Evolutionary conservation across 108 stramenopile species (phyloP).

Genomic region (Fragilariopsis cylindrus): DNA sequence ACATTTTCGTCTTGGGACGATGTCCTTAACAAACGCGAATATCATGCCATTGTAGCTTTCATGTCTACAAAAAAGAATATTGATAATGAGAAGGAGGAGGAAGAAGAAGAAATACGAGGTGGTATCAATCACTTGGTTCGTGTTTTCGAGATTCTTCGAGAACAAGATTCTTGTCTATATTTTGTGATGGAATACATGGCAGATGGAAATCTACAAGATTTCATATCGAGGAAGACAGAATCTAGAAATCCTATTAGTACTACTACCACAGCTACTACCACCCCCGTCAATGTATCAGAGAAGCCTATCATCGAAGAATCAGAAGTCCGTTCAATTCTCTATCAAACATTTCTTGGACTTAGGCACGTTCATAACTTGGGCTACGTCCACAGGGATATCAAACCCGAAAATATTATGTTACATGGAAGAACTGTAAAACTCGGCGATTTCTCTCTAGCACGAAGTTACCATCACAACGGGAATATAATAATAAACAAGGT

Average conservation of each 20-base stretch:
- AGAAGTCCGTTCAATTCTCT: constrained; percentile 74
- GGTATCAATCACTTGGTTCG: constrained; percentile 73
- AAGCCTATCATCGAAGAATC: constrained; percentile 11
- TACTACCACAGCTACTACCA: neutral
- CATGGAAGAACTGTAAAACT: constrained; percentile 79
- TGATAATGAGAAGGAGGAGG: constrained; percentile 45
- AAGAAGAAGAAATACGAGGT: neutral
- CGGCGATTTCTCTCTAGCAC: constrained; percentile 94
- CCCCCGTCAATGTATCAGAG: constrained; percentile 4
- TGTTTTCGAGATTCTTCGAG: constrained; percentile 91
- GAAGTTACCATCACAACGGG: constrained; percentile 37
- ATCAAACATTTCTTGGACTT: constrained; percentile 87
- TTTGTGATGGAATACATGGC: constrained; percentile 98
- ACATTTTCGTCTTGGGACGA: constrained; percentile 86
- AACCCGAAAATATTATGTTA: constrained; percentile 94
- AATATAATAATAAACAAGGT: neutral
- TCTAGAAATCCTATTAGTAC: neutral
- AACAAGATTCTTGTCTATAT: constrained; percentile 79
- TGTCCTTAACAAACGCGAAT: constrained; percentile 85
- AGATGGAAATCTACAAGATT: constrained; percentile 90
- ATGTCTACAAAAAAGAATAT: constrained; percentile 9
- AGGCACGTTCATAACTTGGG: constrained; percentile 88
- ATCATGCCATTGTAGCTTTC: constrained; percentile 68
- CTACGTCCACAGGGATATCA: constrained; percentile 94
- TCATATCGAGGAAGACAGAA: constrained; percentile 43